Evolutionary conservation across 495 filamentous ascomycete genomes (phyloP), one percentile per base, ranked within the genome.

Genomic region (Penicillium subrubescens): DNA sequence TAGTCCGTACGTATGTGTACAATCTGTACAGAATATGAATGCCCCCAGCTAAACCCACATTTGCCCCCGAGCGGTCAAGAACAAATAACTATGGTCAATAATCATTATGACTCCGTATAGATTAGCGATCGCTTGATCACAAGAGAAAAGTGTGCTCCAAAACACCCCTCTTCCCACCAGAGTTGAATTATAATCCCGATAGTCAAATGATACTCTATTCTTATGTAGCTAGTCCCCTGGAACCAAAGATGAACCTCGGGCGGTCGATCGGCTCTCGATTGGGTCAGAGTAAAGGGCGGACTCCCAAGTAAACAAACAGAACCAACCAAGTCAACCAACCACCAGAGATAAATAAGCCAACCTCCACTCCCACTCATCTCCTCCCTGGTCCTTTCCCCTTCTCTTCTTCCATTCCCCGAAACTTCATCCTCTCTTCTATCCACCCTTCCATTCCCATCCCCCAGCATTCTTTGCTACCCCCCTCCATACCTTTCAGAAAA

Each of bases 291-390:
- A n/a, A 14, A 11, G 65, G 58, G 37, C 37, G 37, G 37, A 41
- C 37, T 12, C 8, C 53, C 57, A 15, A 27, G 68, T 68, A 71
- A 71, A 67, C 68, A 71, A 67, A 67, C 68, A 62, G 44, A 17
- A 44, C 11, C n/a, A n/a, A 25, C 14, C 33, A 35, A 14, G 35
- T n/a, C 10, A 8, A 43, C 34, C 17, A 37, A 19, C 2, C 8
- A 7, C 33, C 33, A 15, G 53, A 51, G 54, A 70, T 71, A 71
- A 68, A 71, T 71, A 71, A 65, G 64, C 52, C 25, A 35, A 51
- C 29, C 57, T 57, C 41, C 50, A 55, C 37, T 52, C n/a, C 34
- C 25, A 3, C 51, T 19, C 35, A 14, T 25, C 25, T 39, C 39
- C 29, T 27, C n/a, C 17, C 25, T 54, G 27, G n/a, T n/a, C 48